Conservation (phyloP, 2,329 filamentous ascomycete species). For the Hyphodiscus sp. region DNA sequence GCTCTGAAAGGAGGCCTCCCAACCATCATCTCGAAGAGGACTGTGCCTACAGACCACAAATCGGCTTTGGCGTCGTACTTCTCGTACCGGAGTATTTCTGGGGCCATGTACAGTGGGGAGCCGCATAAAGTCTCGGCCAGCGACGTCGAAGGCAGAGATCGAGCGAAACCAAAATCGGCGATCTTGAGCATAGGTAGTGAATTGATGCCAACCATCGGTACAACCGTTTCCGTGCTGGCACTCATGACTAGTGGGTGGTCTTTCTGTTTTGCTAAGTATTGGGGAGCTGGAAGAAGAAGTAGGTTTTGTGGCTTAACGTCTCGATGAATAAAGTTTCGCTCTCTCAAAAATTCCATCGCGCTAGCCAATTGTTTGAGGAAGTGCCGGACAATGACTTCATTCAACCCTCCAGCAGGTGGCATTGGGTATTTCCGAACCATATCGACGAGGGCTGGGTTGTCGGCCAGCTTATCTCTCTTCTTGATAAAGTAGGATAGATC, state of each 20-base stretch:
- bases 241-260: slow-evolving; percentile 64
- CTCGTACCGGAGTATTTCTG: slow-evolving; percentile 93
- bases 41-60: slow-evolving; percentile 94
- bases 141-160: slow-evolving; percentile 82
- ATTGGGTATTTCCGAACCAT: slow-evolving; percentile 94
- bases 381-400: slow-evolving; percentile 94
- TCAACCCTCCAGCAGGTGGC: slow-evolving; percentile 72
- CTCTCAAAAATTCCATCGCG: slow-evolving; percentile 80
- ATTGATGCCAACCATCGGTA: slow-evolving; percentile 71
- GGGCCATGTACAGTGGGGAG: slow-evolving; percentile 96
- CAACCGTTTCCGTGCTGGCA: slow-evolving; percentile 72
- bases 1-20: slow-evolving; percentile 88
- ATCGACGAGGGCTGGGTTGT: slow-evolving; percentile 75
- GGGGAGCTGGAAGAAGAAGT: slow-evolving; percentile 74
- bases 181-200: slow-evolving; percentile 95
- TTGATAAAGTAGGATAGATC: slow-evolving; percentile 95
- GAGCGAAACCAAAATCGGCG: slow-evolving; percentile 97
- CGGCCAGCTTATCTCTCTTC: slow-evolving; percentile 74
- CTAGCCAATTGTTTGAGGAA: slow-evolving; percentile 93
- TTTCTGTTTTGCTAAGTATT: slow-evolving; percentile 57
- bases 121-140: slow-evolving; percentile 94
- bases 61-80: slow-evolving; percentile 97
- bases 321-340: slow-evolving; percentile 84
- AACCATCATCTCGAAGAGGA: slow-evolving; percentile 90
- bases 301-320: slow-evolving; percentile 98